Conservation (phyloP, 2,329 filamentous ascomycete genomes). For the Corinectria fuckeliana region DNA sequence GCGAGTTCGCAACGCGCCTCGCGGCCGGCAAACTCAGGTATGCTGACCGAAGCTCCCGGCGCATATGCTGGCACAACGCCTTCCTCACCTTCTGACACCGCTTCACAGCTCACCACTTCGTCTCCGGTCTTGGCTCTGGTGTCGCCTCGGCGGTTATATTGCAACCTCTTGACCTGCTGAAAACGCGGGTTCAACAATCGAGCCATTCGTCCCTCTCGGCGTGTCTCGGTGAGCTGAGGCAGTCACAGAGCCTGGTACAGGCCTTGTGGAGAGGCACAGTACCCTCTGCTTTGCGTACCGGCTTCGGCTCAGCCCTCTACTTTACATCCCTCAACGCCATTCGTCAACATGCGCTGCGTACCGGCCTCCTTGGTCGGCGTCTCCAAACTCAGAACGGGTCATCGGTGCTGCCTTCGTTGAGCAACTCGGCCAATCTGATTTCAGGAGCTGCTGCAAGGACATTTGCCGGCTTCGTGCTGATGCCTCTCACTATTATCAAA, state of each 20-base stretch:
- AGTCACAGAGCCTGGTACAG: constrained; percentile 66
- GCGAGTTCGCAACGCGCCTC: constrained; percentile 28
- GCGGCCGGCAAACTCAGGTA: constrained; percentile 38
- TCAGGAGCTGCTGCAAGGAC: constrained; percentile 86
- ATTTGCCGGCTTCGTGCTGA: constrained; percentile 87
- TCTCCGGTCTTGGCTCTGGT: constrained; percentile 86
- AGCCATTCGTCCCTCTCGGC: constrained; percentile 67
- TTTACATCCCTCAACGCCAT: constrained; percentile 88
- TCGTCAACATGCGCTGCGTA: constrained; percentile 64
- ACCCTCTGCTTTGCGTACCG: constrained; percentile 91
- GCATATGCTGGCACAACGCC: not conserved
- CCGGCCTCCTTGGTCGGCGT: constrained; percentile 32
- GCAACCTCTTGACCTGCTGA: constrained; percentile 94
- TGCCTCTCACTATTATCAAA: constrained; percentile 96
- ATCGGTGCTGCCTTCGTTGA: constrained; percentile 80
- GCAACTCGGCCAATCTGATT: constrained; percentile 82
- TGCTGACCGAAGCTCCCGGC: constrained; percentile 16
- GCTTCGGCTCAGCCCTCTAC: constrained; percentile 91
- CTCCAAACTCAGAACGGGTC: constrained; percentile 50
- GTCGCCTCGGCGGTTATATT: constrained; percentile 87
- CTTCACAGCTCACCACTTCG: constrained; percentile 77
- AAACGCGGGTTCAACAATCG: constrained; percentile 93
- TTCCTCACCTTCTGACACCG: constrained; percentile 24
- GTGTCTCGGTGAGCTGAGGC: constrained; percentile 50
- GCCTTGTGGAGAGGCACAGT: constrained; percentile 91